Evolutionary conservation across 495 filamentous ascomycete genomes (phyloP), one percentile per base, ranked within the genome.

Genomic region (Lepraria neglecta): DNA sequence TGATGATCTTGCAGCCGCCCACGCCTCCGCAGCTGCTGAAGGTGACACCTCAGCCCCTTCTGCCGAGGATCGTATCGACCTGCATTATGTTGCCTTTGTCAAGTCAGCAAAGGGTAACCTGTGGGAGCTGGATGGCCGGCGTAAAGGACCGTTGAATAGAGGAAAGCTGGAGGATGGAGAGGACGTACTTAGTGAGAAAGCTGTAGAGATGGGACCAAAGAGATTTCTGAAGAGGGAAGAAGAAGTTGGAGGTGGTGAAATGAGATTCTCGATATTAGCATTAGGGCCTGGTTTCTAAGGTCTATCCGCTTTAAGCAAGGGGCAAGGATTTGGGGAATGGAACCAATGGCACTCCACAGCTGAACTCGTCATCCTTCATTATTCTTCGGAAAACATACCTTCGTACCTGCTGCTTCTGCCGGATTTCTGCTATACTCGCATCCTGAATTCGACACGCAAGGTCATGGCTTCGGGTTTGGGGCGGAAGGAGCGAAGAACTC

Each of bases 61-160:
- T 54, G 83, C 87, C 1, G 73, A 75, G 30, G 87, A 85, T 60
- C 76, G 82, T 62, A 77, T 87, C 33, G 82, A 85, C 62, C 72
- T 85, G 56, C 90, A 94, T 74, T 94, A 90, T 70, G 81, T 95
- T 38, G 86, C 82, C 47, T 92, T 95, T 73, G 87, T 92, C 31
- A 90, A 88, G 75, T 80, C 78, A 4, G 74, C 71, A n/a, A 72
- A 76, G 61, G 77, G 83, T 28, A 77, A 82, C 30, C 73, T 95
- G 43, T 95, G 90, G 84, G 91, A 95, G 76, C 75, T 96, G 55
- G 89, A 95, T 77, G 90, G 91, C 6, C 72, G 81, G 0, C 69
- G 89, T 61, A 85, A 86, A 62, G 89, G 90, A 0, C 90, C 90
- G 4, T 59, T 94, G 33, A 78, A 87, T 38, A 76, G 87, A n/a